Evolutionary conservation across 257 asterid species (phyloP).

Genomic region (Gentiana macrophylla): DNA sequence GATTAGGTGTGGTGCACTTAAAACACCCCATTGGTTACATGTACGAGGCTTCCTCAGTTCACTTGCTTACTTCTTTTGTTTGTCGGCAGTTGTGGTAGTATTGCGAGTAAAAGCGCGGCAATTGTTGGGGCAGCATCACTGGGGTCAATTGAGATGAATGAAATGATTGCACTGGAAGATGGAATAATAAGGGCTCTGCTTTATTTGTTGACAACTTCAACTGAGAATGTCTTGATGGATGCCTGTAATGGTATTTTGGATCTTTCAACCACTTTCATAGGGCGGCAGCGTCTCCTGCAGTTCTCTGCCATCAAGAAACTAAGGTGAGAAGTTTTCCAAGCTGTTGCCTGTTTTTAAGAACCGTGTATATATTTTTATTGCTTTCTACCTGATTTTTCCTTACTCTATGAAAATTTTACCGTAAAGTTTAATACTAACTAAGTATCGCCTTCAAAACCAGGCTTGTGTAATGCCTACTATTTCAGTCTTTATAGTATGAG

Average conservation of each 20-base stretch:
- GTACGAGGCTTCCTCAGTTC: background rate
- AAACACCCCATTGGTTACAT: too few relatives aligned
- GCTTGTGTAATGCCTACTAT: too few relatives aligned
- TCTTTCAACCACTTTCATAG: constrained; percentile 48
- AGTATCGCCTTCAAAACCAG: too few relatives aligned
- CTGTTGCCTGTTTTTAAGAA: background rate
- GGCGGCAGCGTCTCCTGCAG: constrained; percentile 40
- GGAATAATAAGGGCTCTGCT: constrained; percentile 44
- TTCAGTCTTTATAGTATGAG: too few relatives aligned
- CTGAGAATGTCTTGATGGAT: constrained; percentile 31
- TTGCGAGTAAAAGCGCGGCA: too few relatives aligned
- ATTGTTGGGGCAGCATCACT: too few relatives aligned
- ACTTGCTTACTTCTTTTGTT: too few relatives aligned
- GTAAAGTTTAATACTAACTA: background rate
- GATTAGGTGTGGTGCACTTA: too few relatives aligned
- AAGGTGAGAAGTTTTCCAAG: constrained; percentile 36
- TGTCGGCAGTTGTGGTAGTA: too few relatives aligned
- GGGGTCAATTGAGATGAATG: too few relatives aligned
- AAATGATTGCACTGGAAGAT: constrained; percentile 27
- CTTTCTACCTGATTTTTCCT: background rate
- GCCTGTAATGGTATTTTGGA: constrained; percentile 70
- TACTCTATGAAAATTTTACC: background rate
- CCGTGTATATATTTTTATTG: too few relatives aligned
- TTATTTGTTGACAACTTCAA: constrained; percentile 26
- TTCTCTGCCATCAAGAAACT: constrained; percentile 39